Evolutionary conservation across 2,329 filamentous ascomycete species (phyloP), one percentile per base, ranked within the genome.

Genomic region (Botrytis cinerea): DNA sequence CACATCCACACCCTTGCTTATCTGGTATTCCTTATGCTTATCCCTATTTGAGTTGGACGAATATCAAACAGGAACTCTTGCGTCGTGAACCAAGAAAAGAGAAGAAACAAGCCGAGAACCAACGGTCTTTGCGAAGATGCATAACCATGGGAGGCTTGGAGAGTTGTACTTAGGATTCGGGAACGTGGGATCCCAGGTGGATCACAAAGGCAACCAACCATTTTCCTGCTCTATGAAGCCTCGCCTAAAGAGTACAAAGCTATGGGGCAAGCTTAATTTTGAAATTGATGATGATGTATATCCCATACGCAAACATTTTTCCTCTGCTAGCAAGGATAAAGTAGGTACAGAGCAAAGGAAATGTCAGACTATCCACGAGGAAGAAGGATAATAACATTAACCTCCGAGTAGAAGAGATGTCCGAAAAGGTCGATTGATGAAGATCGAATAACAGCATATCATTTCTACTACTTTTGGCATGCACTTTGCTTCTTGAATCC

Each of bases 261-360:
- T 28, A 63, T 63, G 60, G 60, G 60, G 38, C 60, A 45, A 63
- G 38, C 60, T 43, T 63, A 8, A 63, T 28, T n/a, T 28, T 45
- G 64, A 67, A 25, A 38, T 40, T 51, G 32, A 40, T 51, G 63
- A 67, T 67, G 63, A 54, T 67, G 64, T 40, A 67, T 18, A 51
- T 67, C 63, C 32, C 63, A 51, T 66, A 66, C 63, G 63, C 63
- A 66, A 25, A 66, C 63, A n/a, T 38, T 66, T 51, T 20, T 22
- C 9, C 45, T n/a, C 20, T 9, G 20, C 63, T 18, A 54, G 48
- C 46, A 67, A 67, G 64, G 46, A 54, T 40, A 54, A 28, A 28
- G 63, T 35, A 40, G 40, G 64, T 35, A 54, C 20, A 54, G 38
- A 20, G 63, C 25, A 28, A 38, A 61, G 32, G 57, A 32, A 16